These are phyloP conservation scores for Clarkia xantiana DNA, from an alignment of 345 rosid species.

Conservation along the genomic window DNA sequence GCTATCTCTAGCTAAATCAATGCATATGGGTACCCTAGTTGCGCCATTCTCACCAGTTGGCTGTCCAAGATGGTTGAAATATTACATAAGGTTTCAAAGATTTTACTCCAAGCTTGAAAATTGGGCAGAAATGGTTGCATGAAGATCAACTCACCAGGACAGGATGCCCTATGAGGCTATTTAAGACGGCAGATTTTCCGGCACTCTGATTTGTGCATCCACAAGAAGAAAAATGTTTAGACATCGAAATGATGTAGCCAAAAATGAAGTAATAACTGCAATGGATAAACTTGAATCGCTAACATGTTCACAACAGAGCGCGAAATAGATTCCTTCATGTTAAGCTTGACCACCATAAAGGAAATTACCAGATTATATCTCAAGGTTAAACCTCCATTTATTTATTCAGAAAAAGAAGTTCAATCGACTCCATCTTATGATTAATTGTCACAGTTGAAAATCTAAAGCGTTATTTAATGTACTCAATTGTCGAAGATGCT, in stretches of 20 bases:
- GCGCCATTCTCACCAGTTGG: constrained; percentile 99
- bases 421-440: too few relatives aligned
- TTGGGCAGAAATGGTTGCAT: neutral
- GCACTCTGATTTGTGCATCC: constrained; percentile 41
- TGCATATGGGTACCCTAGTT: constrained; percentile 79
- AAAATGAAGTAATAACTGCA: too few relatives aligned
- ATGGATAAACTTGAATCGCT: too few relatives aligned
- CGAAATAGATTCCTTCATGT: too few relatives aligned
- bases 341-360: too few relatives aligned
- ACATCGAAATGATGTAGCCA: neutral
- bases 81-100: neutral
- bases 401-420: too few relatives aligned
- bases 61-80: constrained; percentile 19
- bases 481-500: too few relatives aligned
- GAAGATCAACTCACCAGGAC: constrained; percentile 49
- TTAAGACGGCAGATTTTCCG: constrained; percentile 90
- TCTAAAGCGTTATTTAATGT: too few relatives aligned
- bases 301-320: too few relatives aligned
- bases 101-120: neutral
- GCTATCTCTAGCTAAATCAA: constrained; percentile 56
- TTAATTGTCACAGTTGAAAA: too few relatives aligned
- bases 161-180: constrained; percentile 86
- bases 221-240: constrained; percentile 9
- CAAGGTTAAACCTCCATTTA: too few relatives aligned
- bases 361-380: too few relatives aligned